These are phyloP conservation scores for Phytophthora brassicae DNA, from an alignment of 352 stramenopile genomes.

Conservation along the genomic window DNA sequence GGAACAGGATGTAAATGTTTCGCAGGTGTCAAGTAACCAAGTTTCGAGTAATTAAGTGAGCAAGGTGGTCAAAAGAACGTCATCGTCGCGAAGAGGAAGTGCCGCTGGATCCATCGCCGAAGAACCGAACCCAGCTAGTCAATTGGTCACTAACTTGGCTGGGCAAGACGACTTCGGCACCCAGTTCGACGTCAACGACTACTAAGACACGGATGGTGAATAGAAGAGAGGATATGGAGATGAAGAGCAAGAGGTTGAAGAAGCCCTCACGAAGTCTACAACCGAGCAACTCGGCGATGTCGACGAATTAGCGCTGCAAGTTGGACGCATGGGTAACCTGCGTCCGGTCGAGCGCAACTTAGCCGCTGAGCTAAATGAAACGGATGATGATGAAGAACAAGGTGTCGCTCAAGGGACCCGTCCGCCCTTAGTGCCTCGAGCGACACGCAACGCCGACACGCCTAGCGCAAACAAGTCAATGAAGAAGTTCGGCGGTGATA, in stretches of 20 bases:
- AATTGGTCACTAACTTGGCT: neutral
- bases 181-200: neutral
- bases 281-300: no score
- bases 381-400: conserved; percentile 5
- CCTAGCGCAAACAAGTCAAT: neutral
- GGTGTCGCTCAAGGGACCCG: neutral
- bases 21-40: neutral
- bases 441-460: neutral
- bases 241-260: neutral
- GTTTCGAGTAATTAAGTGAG: neutral
- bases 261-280: no score
- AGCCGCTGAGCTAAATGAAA: neutral
- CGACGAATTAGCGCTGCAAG: no score
- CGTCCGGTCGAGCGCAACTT: no score
- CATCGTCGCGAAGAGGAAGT: neutral
- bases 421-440: neutral
- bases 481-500: no score
- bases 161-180: neutral
- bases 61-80: neutral
- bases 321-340: no score
- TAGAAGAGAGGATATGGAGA: neutral
- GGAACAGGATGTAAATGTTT: neutral
- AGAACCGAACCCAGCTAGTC: neutral
- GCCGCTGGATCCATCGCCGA: neutral
- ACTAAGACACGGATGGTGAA: neutral